Percentiles rank a stretch among this genome's conserved stretches.
Conservation (phyloP, 192 early-diverging fungal genomes). For the Backusella parvicylindrica region DNA sequence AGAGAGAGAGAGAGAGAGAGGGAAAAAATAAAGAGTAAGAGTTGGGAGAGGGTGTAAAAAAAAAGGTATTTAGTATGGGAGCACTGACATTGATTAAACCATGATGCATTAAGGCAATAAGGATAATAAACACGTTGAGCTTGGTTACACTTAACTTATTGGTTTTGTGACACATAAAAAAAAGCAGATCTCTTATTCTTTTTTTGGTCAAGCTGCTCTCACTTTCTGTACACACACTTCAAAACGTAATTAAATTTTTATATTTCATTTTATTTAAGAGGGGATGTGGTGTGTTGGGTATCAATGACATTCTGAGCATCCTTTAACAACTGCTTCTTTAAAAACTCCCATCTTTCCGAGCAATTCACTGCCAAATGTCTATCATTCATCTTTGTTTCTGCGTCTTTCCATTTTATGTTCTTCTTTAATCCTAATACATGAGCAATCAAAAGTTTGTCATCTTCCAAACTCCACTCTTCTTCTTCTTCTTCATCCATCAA, state of each 20-base stretch:
- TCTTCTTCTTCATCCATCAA: not conserved
- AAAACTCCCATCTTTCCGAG: constrained; percentile 18
- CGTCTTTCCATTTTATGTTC: constrained; percentile 11
- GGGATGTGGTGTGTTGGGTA: not conserved
- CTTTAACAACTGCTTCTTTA: constrained; percentile 17
- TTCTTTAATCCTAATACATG: not conserved
- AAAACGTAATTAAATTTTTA: not conserved
- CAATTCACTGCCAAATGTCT: constrained; percentile 15
- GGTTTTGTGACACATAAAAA: not conserved
- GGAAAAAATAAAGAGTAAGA: not conserved
- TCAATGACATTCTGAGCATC: constrained; percentile 1
- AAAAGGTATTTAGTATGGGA: constrained; percentile 3
- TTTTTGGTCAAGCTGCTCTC: not conserved
- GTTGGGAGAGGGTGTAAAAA: not conserved
- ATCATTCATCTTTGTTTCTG: constrained; percentile 7
- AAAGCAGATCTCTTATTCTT: not conserved
- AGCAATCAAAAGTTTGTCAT: constrained; percentile 8
- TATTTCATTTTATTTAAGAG: not conserved
- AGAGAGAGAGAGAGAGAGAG: not conserved
- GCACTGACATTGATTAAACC: constrained; percentile 19
- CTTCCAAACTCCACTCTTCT: constrained; percentile 9
- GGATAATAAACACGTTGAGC: constrained; percentile 13
- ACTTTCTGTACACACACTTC: not conserved
- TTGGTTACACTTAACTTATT: constrained; percentile 19
- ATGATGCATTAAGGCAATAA: constrained; percentile 3